Percentiles rank a stretch among this genome's conserved stretches.
phyloP scores from a whole-genome alignment of 1,284 basidiomycete species.

The Ganoderma sinense region DNA sequence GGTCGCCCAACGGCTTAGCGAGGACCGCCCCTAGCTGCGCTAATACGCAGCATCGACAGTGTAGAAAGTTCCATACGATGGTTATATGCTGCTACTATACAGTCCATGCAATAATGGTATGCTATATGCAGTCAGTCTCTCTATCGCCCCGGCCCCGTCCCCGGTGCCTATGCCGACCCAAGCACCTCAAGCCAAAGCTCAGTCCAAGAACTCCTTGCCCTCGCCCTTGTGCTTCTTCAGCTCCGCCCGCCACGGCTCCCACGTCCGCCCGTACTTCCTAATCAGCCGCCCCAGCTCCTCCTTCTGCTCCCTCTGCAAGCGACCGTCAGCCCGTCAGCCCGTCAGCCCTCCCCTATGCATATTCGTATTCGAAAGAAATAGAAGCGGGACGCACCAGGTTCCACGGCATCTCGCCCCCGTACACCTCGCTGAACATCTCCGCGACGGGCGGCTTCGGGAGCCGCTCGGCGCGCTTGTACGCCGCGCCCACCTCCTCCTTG shows the following conservation, averaged over 20 bases:
- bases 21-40: neutral
- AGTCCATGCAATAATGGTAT: neutral
- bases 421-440: constrained; percentile 90
- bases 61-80: neutral
- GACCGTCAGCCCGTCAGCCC: constrained; percentile 6
- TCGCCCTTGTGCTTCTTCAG: constrained; percentile 82
- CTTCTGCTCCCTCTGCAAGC: constrained; percentile 80
- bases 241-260: constrained; percentile 88
- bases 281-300: constrained; percentile 80
- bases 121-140: neutral
- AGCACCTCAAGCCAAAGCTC: constrained; percentile 37
- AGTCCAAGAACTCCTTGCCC: constrained; percentile 61
- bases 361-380: constrained; percentile 6
- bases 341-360: constrained; percentile 13
- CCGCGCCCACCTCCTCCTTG: constrained; percentile 77
- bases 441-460: constrained; percentile 75
- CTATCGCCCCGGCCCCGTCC: neutral
- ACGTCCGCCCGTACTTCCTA: constrained; percentile 84
- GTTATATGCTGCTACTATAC: neutral
- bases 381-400: constrained; percentile 71
- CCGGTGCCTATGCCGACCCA: neutral
- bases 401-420: constrained; percentile 86
- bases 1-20: too few species aligned
- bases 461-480: constrained; percentile 83
- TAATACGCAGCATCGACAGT: too few species aligned